Percentiles rank a stretch among this genome's conserved stretches.
Evolutionary conservation across 495 filamentous ascomycete species (phyloP).

Genomic region (Cladorrhinum samala): DNA sequence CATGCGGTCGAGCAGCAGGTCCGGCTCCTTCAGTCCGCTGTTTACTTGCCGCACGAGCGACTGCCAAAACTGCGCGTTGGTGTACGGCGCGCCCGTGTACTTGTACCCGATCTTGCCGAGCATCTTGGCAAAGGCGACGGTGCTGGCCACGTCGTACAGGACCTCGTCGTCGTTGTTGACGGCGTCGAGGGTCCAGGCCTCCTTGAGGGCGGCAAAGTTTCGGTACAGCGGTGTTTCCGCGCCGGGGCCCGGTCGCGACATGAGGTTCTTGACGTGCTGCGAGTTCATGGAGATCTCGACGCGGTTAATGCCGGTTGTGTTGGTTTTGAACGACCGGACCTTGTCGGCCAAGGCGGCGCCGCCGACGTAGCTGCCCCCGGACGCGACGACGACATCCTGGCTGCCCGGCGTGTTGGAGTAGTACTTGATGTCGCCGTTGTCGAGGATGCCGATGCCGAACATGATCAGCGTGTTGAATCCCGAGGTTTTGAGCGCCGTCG

Average conservation of each 20-base stretch:
- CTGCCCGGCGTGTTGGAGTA: constrained; percentile 41
- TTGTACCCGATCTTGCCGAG: constrained; percentile 32
- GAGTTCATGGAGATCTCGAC: constrained; percentile 41
- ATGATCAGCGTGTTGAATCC: constrained; percentile 39
- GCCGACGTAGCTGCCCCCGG: constrained; percentile 32
- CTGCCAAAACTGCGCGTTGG: constrained; percentile 31
- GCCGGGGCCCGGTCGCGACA: constrained; percentile 28
- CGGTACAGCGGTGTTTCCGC: constrained; percentile 26
- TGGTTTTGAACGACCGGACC: constrained; percentile 36
- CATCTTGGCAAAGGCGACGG: constrained; percentile 35
- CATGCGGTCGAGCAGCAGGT: constrained; percentile 29
- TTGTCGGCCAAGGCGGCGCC: constrained; percentile 33
- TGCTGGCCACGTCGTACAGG: constrained; percentile 35
- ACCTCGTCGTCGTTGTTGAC: constrained; percentile 43
- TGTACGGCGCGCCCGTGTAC: constrained; percentile 39
- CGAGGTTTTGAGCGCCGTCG: constrained; percentile 28
- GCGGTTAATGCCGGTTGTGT: constrained; percentile 24
- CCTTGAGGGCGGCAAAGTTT: constrained; percentile 33
- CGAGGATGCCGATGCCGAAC: constrained; percentile 36
- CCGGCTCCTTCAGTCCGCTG: constrained; percentile 15
- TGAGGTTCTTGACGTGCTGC: constrained; percentile 32
- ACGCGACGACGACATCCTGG: constrained; percentile 28
- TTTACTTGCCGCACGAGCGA: constrained; percentile 26
- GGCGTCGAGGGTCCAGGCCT: constrained; percentile 37
- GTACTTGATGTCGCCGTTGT: constrained; percentile 40